Evolutionary conservation across 1,284 basidiomycete species (phyloP), one percentile per base, ranked within the genome.

Genomic region (Fomitopsis betulina): DNA sequence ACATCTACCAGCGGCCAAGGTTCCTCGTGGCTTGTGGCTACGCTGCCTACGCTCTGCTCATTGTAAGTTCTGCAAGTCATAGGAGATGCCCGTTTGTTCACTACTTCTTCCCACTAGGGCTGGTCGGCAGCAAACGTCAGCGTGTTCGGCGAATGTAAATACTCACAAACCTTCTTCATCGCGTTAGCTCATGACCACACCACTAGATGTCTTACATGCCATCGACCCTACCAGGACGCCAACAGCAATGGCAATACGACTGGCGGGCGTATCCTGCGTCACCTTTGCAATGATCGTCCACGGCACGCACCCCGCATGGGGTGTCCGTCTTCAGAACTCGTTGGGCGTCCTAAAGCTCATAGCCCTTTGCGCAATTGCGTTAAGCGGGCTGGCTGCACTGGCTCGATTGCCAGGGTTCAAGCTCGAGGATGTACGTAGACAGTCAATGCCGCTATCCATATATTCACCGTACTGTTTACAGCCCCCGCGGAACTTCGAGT

Each of bases 321-420:
- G 89, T 1, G 62, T 91, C 0, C 79, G 78, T 6, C 70, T 91
- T 10, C 87, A 89, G 67, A 89, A 91, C 63, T 63, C 72, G 0
- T 76, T 91, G 0, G 87, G 86, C n/a, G 62, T 79, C 35, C 81
- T 86, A 71, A 91, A 90, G 64, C 70, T 91, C 21, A 49, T 82
- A 30, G 75, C 87, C 25, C 75, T 91, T n/a, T 64, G 77, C 0
- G 68, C 79, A 0, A 80, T 91, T 56, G 77, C 82, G 0, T 59
- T 81, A n/a, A 79, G 78, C n/a, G 87, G 89, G 0, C 65, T 89
- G n/a, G 74, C 84, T 25, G 81, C 78, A 51, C 68, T 89, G 5
- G 58, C 75, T 1, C 79, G 82, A 2, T 62, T 81, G 2, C 75
- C 76, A 6, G 80, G 78, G 0, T 78, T 85, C 52, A 60, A 68